A percentile compares a stretch with the other conserved stretches of the same genome.
Evolutionary conservation across 345 rosid genomes (phyloP).

Genomic region (Psidium friedrichsthalianum): DNA sequence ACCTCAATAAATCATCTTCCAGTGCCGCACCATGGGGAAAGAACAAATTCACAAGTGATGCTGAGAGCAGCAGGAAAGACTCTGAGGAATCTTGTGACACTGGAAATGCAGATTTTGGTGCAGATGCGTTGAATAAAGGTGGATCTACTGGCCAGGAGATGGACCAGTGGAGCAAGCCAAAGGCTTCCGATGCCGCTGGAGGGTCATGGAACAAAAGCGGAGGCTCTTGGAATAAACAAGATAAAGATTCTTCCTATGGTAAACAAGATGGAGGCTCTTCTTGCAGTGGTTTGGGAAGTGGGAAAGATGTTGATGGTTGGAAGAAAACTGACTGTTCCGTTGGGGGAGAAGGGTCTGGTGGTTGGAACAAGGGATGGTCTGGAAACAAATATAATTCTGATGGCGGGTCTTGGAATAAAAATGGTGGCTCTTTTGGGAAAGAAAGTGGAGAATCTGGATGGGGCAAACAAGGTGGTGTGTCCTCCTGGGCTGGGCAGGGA

Average conservation of each 20-base stretch:
- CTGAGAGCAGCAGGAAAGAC: background rate
- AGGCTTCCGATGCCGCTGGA: background rate
- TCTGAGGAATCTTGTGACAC: background rate
- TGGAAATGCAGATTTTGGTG: background rate
- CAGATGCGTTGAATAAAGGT: background rate
- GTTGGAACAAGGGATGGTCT: conserved; percentile 17
- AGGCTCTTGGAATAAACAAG: conserved; percentile 1
- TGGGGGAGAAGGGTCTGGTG: conserved; percentile 2
- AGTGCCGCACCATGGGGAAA: background rate
- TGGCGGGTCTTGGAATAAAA: conserved; percentile 28
- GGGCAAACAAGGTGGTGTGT: background rate
- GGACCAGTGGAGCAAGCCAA: conserved; percentile 5
- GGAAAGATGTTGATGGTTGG: conserved; percentile 4
- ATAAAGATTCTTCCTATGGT: conserved; percentile 5
- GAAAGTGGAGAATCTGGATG: background rate
- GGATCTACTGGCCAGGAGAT: background rate
- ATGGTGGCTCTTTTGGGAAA: background rate
- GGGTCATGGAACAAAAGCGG: background rate
- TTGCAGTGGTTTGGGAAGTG: background rate
- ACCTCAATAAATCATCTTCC: background rate
- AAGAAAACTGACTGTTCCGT: background rate
- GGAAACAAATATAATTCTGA: conserved; percentile 8
- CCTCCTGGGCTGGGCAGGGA: background rate
- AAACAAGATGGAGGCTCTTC: background rate
- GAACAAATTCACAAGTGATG: background rate